Percentiles rank a stretch among this genome's conserved stretches.
phyloP scores from a whole-genome alignment of 345 rosid species.

The Citrus inodora region DNA sequence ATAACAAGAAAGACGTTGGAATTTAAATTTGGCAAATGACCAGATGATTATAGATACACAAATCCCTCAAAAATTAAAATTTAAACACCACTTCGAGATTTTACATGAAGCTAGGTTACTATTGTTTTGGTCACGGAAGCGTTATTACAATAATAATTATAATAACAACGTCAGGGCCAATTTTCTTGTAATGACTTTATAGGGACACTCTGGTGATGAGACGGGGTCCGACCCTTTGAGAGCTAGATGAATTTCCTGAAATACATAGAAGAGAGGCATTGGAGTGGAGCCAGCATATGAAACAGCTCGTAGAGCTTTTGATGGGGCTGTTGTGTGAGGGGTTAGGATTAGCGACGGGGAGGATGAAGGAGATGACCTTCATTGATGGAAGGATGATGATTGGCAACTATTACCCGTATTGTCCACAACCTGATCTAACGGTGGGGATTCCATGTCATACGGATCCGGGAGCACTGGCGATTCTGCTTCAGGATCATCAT shows the following conservation, averaged over 20 bases:
- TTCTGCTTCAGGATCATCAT: constrained; percentile 38
- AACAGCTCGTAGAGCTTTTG: constrained; percentile 28
- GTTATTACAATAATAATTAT: too few species aligned
- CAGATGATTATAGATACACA: too few species aligned
- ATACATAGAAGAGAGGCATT: constrained; percentile 33
- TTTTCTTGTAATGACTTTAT: background rate
- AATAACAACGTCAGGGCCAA: too few species aligned
- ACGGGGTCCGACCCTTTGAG: constrained; percentile 17
- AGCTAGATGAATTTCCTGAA: constrained; percentile 35
- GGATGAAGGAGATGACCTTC: constrained; percentile 35
- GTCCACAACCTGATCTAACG: constrained; percentile 58
- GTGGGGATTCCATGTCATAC: constrained; percentile 39
- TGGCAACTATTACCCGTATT: constrained; percentile 46
- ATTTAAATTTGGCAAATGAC: too few species aligned
- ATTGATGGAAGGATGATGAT: constrained; percentile 35
- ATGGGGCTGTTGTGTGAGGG: constrained; percentile 46
- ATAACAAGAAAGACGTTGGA: too few species aligned
- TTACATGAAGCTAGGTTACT: too few species aligned
- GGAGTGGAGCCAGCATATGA: constrained; percentile 36
- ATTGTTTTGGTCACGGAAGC: too few species aligned
- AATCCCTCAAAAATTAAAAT: too few species aligned
- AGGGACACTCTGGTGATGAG: constrained; percentile 47
- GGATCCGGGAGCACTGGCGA: constrained; percentile 39
- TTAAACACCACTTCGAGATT: too few species aligned
- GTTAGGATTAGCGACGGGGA: constrained; percentile 25